These are phyloP conservation scores for Termitomyces sp. DNA, from an alignment of 768 basidiomycete species.

Conservation along the genomic window DNA sequence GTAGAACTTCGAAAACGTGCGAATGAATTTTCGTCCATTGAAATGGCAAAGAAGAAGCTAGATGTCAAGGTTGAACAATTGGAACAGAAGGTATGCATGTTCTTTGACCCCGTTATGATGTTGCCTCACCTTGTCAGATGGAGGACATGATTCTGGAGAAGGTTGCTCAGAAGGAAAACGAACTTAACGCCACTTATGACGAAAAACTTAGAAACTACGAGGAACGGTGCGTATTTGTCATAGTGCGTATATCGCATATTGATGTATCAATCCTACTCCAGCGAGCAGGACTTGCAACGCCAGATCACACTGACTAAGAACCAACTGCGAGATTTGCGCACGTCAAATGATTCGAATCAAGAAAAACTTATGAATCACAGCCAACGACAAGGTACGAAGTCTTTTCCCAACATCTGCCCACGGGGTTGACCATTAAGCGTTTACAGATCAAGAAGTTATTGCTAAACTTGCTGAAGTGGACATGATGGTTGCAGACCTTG, in stretches of 20 bases:
- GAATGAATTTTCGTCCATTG: slow-evolving; percentile 56
- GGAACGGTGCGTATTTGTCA: slow-evolving; percentile 60
- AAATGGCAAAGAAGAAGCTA: slow-evolving; percentile 70
- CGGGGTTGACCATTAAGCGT: not conserved
- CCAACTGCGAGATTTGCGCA: slow-evolving; percentile 86
- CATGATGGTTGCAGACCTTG: slow-evolving; percentile 91
- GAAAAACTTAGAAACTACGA: slow-evolving; percentile 95
- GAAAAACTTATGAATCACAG: slow-evolving; percentile 89
- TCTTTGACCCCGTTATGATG: not conserved
- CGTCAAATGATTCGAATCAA: slow-evolving; percentile 89
- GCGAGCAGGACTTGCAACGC: slow-evolving; percentile 91
- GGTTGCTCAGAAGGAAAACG: slow-evolving; percentile 90
- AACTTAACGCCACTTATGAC: slow-evolving; percentile 94
- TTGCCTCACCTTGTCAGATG: slow-evolving; percentile 57
- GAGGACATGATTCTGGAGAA: slow-evolving; percentile 88
- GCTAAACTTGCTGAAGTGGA: slow-evolving; percentile 91
- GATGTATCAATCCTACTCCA: slow-evolving; percentile 21
- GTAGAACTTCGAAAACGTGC: slow-evolving; percentile 67
- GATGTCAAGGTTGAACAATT: slow-evolving; percentile 71
- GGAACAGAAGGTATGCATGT: slow-evolving; percentile 66
- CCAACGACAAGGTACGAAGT: slow-evolving; percentile 74
- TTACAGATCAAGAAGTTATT: slow-evolving; percentile 83
- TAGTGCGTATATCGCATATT: not conserved
- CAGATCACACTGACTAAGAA: slow-evolving; percentile 84
- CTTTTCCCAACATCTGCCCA: not conserved